phyloP scores from a whole-genome alignment of 495 filamentous ascomycete genomes.

The Chaetomidium leptoderma region DNA sequence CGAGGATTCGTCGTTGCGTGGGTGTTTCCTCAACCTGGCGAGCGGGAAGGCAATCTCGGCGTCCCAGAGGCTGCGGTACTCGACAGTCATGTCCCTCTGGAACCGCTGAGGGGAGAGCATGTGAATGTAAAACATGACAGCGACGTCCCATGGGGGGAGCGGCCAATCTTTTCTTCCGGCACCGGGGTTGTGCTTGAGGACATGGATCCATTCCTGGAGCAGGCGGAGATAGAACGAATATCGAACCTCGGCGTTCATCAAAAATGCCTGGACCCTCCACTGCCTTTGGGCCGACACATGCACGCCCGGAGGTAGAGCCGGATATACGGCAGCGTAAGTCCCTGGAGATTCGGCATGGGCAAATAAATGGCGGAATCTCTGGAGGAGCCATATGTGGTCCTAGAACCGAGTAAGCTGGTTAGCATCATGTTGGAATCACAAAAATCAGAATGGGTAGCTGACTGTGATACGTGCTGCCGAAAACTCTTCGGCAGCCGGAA shows the following conservation, averaged over 20 bases:
- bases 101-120: slow-evolving; percentile 1
- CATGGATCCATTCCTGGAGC: not conserved
- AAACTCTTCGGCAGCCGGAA: not conserved
- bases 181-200: not conserved
- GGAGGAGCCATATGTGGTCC: not conserved
- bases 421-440: not conserved
- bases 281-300: not conserved
- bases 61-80: not conserved
- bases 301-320: not conserved
- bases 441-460: not conserved
- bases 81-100: not conserved
- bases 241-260: slow-evolving; percentile 4
- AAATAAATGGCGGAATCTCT: not conserved
- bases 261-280: not conserved
- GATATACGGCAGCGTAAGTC: not conserved
- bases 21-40: not conserved
- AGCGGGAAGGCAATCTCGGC: not conserved
- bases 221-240: slow-evolving; percentile 1
- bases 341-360: not conserved
- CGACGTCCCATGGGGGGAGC: slow-evolving; percentile 1
- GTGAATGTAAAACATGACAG: slow-evolving; percentile 3
- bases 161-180: not conserved
- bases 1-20: not conserved
- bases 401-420: not conserved
- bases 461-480: not conserved